Base-by-base conservation (phyloP, 495 filamentous ascomycete species). In the Oidiodendron maius region DNA sequence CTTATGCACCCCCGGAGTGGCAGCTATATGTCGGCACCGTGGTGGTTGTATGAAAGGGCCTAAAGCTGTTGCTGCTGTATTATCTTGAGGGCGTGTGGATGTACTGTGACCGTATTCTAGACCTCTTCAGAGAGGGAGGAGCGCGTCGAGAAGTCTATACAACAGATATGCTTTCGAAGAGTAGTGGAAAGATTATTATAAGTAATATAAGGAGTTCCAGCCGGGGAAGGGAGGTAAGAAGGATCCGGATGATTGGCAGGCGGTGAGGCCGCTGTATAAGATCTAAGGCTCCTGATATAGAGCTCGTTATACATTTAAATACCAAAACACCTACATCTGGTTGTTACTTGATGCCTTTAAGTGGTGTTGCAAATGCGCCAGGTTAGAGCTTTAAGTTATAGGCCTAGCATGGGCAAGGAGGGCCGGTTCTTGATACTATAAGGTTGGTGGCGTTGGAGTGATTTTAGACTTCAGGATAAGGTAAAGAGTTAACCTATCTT, bases 81-180 rank as follows among this genome's bases (percentile, higher is more conserved):
- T 21, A 43, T 43, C 40, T 43, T 8, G 40, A 43, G 40, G 40
- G 40, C 40, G 17, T 43, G 40, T 43, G 5, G 5, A 22, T 8
- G 3, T 43, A 43, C 23, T 43, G 40, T 20, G 40, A 22, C 23
- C 40, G 40, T 10, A 43, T 43, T 15, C 40, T 43, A 21, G 40
- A 43, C 40, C 40, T 22, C 5, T 43, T 43, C 17, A 21, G 40
- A 11, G 17, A 43, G 4, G 40, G 40, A 43, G 23, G 24, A 5
- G 40, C 18, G 40, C 40, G 40, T 21, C 40, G 40, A 43, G 4
- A 15, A 22, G 23, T 11, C 4, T 11, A 4, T 43, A 43, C 23
- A 43, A 43, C 24, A 11, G 40, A 4, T 4, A 8, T 3, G 40
- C 40, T 21, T 43, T 43, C 17, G 40, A 43, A 18, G 18, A 43